Evolutionary conservation across 1,284 basidiomycete species (phyloP), one percentile per base, ranked within the genome.

Genomic region (Tilletiopsis washingtonensis): DNA sequence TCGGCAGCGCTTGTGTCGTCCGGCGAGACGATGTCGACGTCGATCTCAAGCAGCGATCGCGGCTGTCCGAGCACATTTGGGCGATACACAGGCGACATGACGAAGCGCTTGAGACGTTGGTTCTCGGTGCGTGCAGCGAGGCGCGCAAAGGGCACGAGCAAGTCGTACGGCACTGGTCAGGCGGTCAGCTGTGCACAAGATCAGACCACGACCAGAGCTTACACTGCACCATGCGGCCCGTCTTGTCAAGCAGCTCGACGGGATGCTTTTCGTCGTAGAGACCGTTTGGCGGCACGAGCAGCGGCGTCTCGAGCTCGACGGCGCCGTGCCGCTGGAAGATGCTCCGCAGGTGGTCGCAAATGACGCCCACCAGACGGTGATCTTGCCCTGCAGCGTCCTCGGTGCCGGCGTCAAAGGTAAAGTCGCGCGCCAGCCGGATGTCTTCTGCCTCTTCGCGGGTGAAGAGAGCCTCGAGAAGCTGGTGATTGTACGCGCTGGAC

Each of bases 261-360:
- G 90, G 77, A 57, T 89, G 86, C 1, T 88, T 88, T 48, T 81
- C 77, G n/a, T 91, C 79, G 61, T 90, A 83, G 2, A 83, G 76
- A 0, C 75, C 74, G 21, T 76, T 77, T 23, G 77, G 77, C 0
- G 90, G 91, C 62, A 90, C 81, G 4, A 96, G 76, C 14, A 93
- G 75, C 0, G 89, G 85, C 0, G 89, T 83, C 57, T 88, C 84
- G 70, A 84, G 82, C 60, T 91, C 83, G 2, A 94, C 82, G 0
- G 91, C 90, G 5, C 91, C 91, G 62, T 91, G 91, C 2, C 91
- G 77, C 41, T 84, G 81, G 71, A 94, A 91, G 12, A 91, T 81
- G 5, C 82, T 77, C 2, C 81, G 78, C 3, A 94, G 76, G 20
- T 83, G 81, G 49, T 89, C 84, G 54, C 84, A 79, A 3, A 93